Conservation (phyloP, 2,329 filamentous ascomycete species). For the Botrytis galanthina region DNA sequence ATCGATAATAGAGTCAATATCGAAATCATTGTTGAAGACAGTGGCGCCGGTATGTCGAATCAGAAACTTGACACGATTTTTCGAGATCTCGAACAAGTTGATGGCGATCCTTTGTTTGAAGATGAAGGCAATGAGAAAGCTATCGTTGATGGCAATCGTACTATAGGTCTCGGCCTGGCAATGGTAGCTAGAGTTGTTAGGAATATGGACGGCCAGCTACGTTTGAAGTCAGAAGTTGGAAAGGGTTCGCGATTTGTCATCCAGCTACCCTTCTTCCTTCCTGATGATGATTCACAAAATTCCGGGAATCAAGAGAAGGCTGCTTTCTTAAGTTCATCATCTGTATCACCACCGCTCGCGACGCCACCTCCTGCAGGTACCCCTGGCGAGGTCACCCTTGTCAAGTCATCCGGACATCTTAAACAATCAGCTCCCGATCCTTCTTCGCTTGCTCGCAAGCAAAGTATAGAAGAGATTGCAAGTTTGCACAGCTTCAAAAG, state of each 20-base stretch:
- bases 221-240: conserved; percentile 78
- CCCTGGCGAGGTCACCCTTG: conserved; percentile 59
- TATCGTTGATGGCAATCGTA: conserved; percentile 44
- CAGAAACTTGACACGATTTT: conserved; percentile 56
- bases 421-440: conserved; percentile 5
- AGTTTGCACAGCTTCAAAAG: conserved; percentile 35
- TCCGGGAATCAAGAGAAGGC: conserved; percentile 7
- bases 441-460: conserved; percentile 20
- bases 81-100: conserved; percentile 58
- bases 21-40: conserved; percentile 74
- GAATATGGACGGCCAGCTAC: conserved; percentile 88
- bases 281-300: conserved; percentile 39
- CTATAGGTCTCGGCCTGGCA: conserved; percentile 79
- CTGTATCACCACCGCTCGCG: conserved; percentile 12
- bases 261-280: conserved; percentile 71
- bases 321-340: neutral
- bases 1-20: conserved; percentile 58
- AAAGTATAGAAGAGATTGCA: conserved; percentile 28
- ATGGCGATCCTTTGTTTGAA: conserved; percentile 41
- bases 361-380: conserved; percentile 29
- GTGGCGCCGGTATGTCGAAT: conserved; percentile 68
- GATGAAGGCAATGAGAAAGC: conserved; percentile 29
- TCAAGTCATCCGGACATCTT: conserved; percentile 47
- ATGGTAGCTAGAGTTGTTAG: conserved; percentile 80
- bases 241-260: conserved; percentile 82